phyloP scores from a whole-genome alignment of 2,329 filamentous ascomycete genomes.

The Epicoccum nigrum region DNA sequence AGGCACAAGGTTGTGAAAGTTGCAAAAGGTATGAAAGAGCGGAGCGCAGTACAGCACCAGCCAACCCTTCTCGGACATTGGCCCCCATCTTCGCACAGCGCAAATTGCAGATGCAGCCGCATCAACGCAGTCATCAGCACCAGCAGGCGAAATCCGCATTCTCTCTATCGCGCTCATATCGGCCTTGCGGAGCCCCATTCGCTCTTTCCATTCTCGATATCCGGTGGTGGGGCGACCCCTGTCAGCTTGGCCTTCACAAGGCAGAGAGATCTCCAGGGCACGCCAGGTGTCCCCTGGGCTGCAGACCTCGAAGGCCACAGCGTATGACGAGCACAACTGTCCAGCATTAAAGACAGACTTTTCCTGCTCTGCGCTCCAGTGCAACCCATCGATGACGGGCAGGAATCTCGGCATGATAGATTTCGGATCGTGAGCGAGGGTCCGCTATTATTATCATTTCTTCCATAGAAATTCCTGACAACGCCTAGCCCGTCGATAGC shows the following conservation, averaged over 20 bases:
- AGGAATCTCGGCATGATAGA: slow-evolving; percentile 17
- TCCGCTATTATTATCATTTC: slow-evolving; percentile 38
- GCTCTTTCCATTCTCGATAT: slow-evolving; percentile 18
- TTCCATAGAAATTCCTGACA: slow-evolving; percentile 30
- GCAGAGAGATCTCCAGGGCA: slow-evolving; percentile 9
- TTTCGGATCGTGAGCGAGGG: slow-evolving; percentile 7
- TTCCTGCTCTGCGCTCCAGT: slow-evolving; percentile 2
- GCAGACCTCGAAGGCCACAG: slow-evolving; percentile 25
- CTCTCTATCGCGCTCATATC: slow-evolving; percentile 20
- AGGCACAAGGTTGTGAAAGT: slow-evolving; percentile 23
- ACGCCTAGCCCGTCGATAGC: slow-evolving; percentile 31
- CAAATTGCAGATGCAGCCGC: slow-evolving; percentile 14
- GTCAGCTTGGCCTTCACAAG: slow-evolving; percentile 26
- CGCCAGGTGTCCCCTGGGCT: slow-evolving; percentile 18
- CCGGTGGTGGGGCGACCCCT: slow-evolving; percentile 33
- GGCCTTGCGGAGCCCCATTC: slow-evolving; percentile 31
- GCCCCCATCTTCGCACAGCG: slow-evolving; percentile 7
- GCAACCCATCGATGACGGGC: slow-evolving; percentile 11
- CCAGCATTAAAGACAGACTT: slow-evolving; percentile 1
- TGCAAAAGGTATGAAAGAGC: background rate
- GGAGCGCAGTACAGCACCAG: background rate
- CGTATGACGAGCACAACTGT: slow-evolving; percentile 23
- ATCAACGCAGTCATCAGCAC: slow-evolving; percentile 2
- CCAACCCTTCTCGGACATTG: background rate
- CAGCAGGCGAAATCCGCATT: slow-evolving; percentile 22